These are phyloP conservation scores for Backusella luteola DNA, from an alignment of 192 early-diverging fungal species.

Conservation along the genomic window DNA sequence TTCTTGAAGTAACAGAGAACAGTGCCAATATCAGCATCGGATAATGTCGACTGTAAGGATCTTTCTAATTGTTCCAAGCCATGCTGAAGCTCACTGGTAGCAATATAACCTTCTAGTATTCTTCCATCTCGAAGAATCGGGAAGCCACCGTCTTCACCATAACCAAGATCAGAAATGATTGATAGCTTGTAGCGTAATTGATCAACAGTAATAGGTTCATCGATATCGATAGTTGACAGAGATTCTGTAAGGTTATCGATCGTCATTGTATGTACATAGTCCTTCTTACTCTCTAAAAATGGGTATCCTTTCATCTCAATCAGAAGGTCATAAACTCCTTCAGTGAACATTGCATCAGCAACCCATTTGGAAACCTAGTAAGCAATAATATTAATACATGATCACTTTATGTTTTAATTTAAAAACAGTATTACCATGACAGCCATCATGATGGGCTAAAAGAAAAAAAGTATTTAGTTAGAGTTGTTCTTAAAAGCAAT, in stretches of 20 bases:
- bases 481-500: background rate
- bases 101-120: conserved; percentile 77
- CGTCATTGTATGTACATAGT: conserved; percentile 63
- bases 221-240: conserved; percentile 64
- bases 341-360: conserved; percentile 60
- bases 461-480: conserved; percentile 7
- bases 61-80: conserved; percentile 49
- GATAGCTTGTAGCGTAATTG: conserved; percentile 53
- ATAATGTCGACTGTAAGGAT: background rate
- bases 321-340: conserved; percentile 70
- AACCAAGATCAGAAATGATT: conserved; percentile 50
- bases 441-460: conserved; percentile 33
- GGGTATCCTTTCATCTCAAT: conserved; percentile 72
- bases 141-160: conserved; percentile 72
- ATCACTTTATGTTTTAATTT: background rate
- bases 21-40: background rate
- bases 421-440: conserved; percentile 22
- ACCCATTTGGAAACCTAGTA: conserved; percentile 59
- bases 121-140: conserved; percentile 57
- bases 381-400: background rate
- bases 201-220: conserved; percentile 55
- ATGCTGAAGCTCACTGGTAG: conserved; percentile 75
- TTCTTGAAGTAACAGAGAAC: background rate
- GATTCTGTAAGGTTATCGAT: conserved; percentile 65
- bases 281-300: conserved; percentile 73